Evolutionary conservation across 306 rosid genomes (phyloP).

Genomic region (Vigna reflexopilosa): DNA sequence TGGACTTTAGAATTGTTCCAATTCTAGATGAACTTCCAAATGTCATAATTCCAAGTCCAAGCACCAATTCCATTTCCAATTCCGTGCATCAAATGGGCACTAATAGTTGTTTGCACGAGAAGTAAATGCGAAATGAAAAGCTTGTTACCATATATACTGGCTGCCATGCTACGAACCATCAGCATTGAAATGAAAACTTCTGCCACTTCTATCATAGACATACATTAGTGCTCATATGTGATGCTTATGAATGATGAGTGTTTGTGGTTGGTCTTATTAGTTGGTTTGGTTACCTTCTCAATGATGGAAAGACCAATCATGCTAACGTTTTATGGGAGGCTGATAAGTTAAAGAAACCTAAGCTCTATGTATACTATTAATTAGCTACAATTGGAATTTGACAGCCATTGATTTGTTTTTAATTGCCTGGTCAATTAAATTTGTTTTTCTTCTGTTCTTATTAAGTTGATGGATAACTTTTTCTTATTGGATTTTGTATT

Average conservation of each 20-base stretch:
- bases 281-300: slow-evolving; percentile 27
- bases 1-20: slow-evolving; percentile 1
- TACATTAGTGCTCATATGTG: slow-evolving; percentile 8
- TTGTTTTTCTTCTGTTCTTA: slow-evolving; percentile 39
- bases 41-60: not conserved
- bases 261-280: slow-evolving; percentile 1
- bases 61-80: not conserved
- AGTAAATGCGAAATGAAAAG: slow-evolving; percentile 25
- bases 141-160: not conserved
- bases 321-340: slow-evolving; percentile 7
- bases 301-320: slow-evolving; percentile 10
- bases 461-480: not conserved
- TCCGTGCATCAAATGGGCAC: not conserved
- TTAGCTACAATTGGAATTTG: not conserved
- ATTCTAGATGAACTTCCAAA: not conserved
- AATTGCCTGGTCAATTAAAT: not conserved
- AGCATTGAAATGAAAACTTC: not conserved
- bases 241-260: slow-evolving; percentile 1
- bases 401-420: slow-evolving; percentile 20
- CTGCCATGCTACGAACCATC: slow-evolving; percentile 6
- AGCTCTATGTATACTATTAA: not conserved
- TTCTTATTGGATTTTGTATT: too few species aligned
- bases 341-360: slow-evolving; percentile 22
- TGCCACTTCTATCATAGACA: not conserved
- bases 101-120: slow-evolving; percentile 16